Percentiles rank a stretch among this genome's conserved stretches.
These are phyloP conservation scores for Prunus mongolica DNA, from an alignment of 306 rosid genomes.

Conservation along the genomic window DNA sequence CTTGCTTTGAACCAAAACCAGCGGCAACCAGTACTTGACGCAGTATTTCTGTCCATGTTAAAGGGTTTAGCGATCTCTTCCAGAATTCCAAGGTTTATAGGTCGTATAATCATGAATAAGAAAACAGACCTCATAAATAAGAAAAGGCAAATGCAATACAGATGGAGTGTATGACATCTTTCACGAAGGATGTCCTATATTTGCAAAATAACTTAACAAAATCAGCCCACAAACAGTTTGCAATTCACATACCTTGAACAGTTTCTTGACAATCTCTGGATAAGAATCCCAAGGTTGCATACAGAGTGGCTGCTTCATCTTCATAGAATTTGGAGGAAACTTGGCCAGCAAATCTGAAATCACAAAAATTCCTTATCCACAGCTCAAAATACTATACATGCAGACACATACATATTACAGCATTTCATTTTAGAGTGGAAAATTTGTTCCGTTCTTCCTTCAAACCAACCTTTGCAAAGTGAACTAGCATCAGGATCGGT, in stretches of 20 bases:
- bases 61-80: too few relatives aligned
- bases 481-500: conserved; percentile 18
- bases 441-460: conserved; percentile 9
- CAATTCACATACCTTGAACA: conserved; percentile 67
- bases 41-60: too few relatives aligned
- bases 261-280: conserved; percentile 68
- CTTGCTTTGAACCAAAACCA: too few relatives aligned
- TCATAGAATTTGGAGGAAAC: conserved; percentile 79
- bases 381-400: neutral
- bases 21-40: too few relatives aligned
- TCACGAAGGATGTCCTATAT: neutral
- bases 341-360: conserved; percentile 61
- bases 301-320: conserved; percentile 85
- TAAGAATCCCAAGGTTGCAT: conserved; percentile 86
- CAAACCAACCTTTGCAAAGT: conserved; percentile 67
- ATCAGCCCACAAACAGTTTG: neutral
- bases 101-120: too few relatives aligned
- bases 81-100: too few relatives aligned
- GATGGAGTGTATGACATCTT: neutral
- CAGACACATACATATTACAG: neutral
- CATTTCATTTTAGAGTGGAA: neutral
- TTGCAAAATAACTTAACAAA: neutral
- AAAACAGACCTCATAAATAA: neutral
- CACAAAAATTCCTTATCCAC: conserved; percentile 13
- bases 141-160: neutral